Evolutionary conservation across 1,139 yeast genomes (phyloP).

Genomic region (Zygoascus meyerae): DNA sequence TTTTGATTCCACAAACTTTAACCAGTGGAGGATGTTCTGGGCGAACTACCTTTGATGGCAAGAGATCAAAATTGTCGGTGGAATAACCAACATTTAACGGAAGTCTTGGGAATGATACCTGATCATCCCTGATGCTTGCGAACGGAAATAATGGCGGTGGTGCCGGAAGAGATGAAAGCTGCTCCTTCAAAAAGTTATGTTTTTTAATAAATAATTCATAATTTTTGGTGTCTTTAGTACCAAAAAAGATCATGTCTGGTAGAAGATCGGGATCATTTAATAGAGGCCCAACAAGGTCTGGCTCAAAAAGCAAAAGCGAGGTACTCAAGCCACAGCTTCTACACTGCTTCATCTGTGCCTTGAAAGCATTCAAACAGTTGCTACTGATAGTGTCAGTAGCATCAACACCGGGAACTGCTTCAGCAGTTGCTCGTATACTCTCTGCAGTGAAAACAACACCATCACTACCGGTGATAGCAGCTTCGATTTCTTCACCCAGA

Average conservation of each 20-base stretch:
- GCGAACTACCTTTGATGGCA: slow-evolving; percentile 4
- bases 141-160: not conserved
- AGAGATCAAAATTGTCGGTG: not conserved
- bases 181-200: not conserved
- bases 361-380: not conserved
- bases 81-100: not conserved
- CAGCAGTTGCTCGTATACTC: not conserved
- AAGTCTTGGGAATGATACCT: not conserved
- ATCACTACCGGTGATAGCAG: slow-evolving; percentile 26
- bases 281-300: not conserved
- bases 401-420: not conserved
- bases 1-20: slow-evolving; percentile 79
- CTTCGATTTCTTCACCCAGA: slow-evolving; percentile 25
- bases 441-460: slow-evolving; percentile 19
- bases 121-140: not conserved
- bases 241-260: slow-evolving; percentile 11
- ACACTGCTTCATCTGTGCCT: slow-evolving; percentile 5
- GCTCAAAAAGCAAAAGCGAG: slow-evolving; percentile 3
- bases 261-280: not conserved
- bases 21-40: slow-evolving; percentile 36
- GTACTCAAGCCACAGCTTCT: slow-evolving; percentile 7
- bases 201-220: not conserved
- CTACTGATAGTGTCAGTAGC: not conserved
- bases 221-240: not conserved
- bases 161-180: not conserved